A percentile compares a stretch with the other conserved stretches of the same genome.
phyloP scores from a whole-genome alignment of 202 grass and related monocot species.

The Carex arenaria region DNA sequence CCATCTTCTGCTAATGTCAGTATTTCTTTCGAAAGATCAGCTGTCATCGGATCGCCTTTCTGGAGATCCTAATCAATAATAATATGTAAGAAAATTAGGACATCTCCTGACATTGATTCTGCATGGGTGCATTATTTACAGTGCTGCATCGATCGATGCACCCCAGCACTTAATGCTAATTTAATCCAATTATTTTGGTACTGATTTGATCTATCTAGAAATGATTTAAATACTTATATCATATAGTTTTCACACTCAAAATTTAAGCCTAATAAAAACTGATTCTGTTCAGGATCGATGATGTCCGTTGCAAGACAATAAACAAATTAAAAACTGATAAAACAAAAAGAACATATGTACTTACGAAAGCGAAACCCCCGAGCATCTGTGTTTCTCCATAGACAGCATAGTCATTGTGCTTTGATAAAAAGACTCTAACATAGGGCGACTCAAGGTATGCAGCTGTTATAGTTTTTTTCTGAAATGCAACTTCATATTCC shows the following conservation, averaged over 20 bases:
- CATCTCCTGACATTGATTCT: too few species aligned
- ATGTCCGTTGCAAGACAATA: neutral
- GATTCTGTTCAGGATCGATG: neutral
- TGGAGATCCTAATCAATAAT: constrained; percentile 17
- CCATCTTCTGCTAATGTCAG: constrained; percentile 22
- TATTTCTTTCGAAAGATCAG: constrained; percentile 30
- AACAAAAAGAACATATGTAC: neutral
- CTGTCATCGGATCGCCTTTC: constrained; percentile 13
- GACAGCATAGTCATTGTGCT: constrained; percentile 15
- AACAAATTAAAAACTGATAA: neutral
- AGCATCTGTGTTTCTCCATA: constrained; percentile 22
- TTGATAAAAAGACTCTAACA: constrained; percentile 15
- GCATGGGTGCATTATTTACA: too few species aligned
- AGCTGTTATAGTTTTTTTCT: constrained; percentile 7
- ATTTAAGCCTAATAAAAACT: neutral
- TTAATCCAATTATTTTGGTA: too few species aligned
- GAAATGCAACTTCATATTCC: constrained; percentile 3
- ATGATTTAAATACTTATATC: too few species aligned
- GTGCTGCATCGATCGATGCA: too few species aligned
- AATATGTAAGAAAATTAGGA: too few species aligned
- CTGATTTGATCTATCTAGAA: too few species aligned
- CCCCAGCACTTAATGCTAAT: too few species aligned
- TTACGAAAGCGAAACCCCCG: constrained; percentile 20
- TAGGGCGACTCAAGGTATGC: constrained; percentile 23
- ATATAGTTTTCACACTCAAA: too few species aligned